Evolutionary conservation across 2,329 filamentous ascomycete genomes (phyloP), one percentile per base, ranked within the genome.

Genomic region (Alternaria incomplexa): DNA sequence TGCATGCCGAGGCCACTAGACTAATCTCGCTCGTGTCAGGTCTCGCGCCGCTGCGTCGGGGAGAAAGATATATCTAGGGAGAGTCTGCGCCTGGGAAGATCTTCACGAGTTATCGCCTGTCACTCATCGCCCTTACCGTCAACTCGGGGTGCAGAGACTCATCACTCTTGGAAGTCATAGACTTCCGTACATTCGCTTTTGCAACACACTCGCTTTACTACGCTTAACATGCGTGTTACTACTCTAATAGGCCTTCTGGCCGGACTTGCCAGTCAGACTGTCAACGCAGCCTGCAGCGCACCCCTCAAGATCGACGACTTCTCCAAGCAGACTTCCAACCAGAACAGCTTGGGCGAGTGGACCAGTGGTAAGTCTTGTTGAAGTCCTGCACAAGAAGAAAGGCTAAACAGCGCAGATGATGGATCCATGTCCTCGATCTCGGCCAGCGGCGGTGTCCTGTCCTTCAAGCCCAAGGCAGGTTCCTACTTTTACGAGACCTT

Each of bases 401-500:
- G 20, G 11, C 71, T 73, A 51, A 75, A 55, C 20, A 13, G 6
- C 32, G 1, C 63, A 86, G 85, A 87, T 66, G 85, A 87, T 77
- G 81, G 77, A 13, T 79, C 81, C 61, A 86, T 85, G 79, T 77
- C 76, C 65, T 74, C 82, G 71, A 72, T 84, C 72, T 79, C 77
- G 47, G 81, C 78, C 32, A 77, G 77, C 13, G 76, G 76, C 13
- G 82, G 83, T 50, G 81, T 83, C 28, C 80, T 87, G 22, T 81
- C 81, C 8, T 85, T 88, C 75, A 83, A 81, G n/a, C 83, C 84
- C 30, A 84, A 82, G 63, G 69, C 79, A 15, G 70, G 67, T 25
- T 83, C 84, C 12, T 87, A 87, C 77, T 87, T 86, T 65, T 87
- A 87, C 69, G 85, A 86, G 72, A 84, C 81, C 2, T 83, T 87